Base-by-base conservation (phyloP, 202 grass and related monocot genomes). In the Musa balbisiana region DNA sequence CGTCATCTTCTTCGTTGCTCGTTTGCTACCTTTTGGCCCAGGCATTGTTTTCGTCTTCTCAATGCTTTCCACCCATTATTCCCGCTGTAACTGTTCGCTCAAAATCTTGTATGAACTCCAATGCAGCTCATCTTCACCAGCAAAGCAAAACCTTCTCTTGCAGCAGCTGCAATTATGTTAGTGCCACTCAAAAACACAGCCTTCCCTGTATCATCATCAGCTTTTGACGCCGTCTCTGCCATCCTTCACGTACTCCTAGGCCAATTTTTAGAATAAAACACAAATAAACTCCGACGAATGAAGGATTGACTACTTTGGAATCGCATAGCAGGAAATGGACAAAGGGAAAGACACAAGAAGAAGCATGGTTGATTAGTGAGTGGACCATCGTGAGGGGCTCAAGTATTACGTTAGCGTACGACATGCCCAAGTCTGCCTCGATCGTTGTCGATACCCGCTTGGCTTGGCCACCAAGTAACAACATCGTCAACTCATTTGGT, bases 1-100 rank as follows among this genome's bases (percentile, higher is more conserved):
- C 78, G 80, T 93, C 91, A 98, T 91, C 90, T 89, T 98, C 79
- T 93, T 93, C 78, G 88, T 88, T 54, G 86, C 84, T 77, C 94
- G 81, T 73, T 78, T 91, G 73, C 83, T 83, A 62, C 69, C 82
- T 58, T 82, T 90, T 43, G 78, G 85, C 52, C 75, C 81, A 15
- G 73, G 78, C 87, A 89, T 86, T 1, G 73, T 82, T 89, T 71
- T 82, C 69, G 53, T 97, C 76, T 74, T 89, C 79, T 87, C 84
- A 26, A 84, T 22, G 77, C 84, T 86, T 63, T 85, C 83, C 23
- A 85, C 23, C 84, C 83, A 93, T 49, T 93, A 93, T 49, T 93
- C 76, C 74, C 63, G 83, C 73, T 69, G 84, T 82, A 91, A 43
- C 69, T 93, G 84, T 74, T 84, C 70, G 58, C 83, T 72, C 79